A percentile compares a stretch with the other conserved stretches of the same genome.
Evolutionary conservation across 768 basidiomycete genomes (phyloP).

Genomic region (Tulasnella sp.): DNA sequence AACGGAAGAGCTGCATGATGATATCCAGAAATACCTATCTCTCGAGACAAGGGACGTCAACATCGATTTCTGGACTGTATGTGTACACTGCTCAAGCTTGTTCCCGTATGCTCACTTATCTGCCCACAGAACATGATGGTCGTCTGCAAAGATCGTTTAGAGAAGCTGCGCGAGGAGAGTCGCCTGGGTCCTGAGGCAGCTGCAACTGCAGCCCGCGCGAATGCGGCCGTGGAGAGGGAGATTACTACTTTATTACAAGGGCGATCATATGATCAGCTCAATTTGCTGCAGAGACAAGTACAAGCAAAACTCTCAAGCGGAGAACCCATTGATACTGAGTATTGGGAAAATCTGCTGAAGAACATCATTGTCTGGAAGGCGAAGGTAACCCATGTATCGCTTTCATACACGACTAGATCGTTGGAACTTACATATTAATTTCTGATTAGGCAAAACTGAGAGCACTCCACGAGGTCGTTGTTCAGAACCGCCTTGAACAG

Average conservation of each 20-base stretch:
- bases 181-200: slow-evolving; percentile 48
- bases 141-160: slow-evolving; percentile 85
- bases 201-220: slow-evolving; percentile 44
- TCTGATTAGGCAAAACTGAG: slow-evolving; percentile 75
- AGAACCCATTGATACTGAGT: slow-evolving; percentile 94
- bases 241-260: slow-evolving; percentile 75
- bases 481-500: slow-evolving; percentile 92
- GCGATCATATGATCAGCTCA: slow-evolving; percentile 81
- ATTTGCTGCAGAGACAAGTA: slow-evolving; percentile 75
- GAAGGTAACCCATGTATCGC: slow-evolving; percentile 53
- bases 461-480: slow-evolving; percentile 90
- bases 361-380: slow-evolving; percentile 96
- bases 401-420: background rate
- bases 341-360: slow-evolving; percentile 91
- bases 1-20: slow-evolving; percentile 88
- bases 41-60: slow-evolving; percentile 81
- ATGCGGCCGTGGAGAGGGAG: slow-evolving; percentile 79
- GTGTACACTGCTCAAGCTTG: slow-evolving; percentile 33
- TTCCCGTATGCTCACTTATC: slow-evolving; percentile 10
- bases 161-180: slow-evolving; percentile 60
- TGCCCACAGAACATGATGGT: slow-evolving; percentile 88
- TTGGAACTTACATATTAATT: slow-evolving; percentile 13
- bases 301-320: slow-evolving; percentile 85
- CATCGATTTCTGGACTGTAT: slow-evolving; percentile 96
- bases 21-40: slow-evolving; percentile 86